Conservation (phyloP, 495 filamentous ascomycete species). For the Talaromyces borbonicus region DNA sequence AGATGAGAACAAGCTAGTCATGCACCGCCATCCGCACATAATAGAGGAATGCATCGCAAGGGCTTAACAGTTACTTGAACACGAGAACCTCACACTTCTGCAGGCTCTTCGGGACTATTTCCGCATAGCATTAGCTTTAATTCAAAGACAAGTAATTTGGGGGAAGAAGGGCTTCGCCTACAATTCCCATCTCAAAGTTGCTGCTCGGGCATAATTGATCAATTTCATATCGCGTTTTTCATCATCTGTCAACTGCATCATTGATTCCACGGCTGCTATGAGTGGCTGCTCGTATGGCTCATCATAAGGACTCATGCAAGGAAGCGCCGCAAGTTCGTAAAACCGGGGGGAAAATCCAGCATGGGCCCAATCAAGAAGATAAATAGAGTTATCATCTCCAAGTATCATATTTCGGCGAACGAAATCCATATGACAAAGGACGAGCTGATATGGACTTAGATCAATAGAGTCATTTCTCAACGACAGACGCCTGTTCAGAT, state of each 20-base stretch:
- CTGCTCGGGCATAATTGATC: conserved; percentile 10
- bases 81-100: conserved; percentile 1
- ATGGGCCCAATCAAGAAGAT: conserved; percentile 13
- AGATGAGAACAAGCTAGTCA: too few relatives aligned
- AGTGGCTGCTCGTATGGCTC: conserved; percentile 10
- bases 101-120: conserved; percentile 7
- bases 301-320: conserved; percentile 12
- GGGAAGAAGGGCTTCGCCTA: conserved; percentile 4
- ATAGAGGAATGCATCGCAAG: too few relatives aligned
- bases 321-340: conserved; percentile 12
- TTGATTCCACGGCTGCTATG: conserved; percentile 11
- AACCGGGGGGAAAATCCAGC: conserved; percentile 13
- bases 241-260: conserved; percentile 12
- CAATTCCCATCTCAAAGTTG: conserved; percentile 12
- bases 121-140: conserved; percentile 7
- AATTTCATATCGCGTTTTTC: conserved; percentile 16
- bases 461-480: conserved; percentile 13
- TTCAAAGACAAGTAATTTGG: neutral
- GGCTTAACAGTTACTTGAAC: conserved; percentile 4
- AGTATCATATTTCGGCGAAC: conserved; percentile 13
- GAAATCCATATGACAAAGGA: conserved; percentile 10
- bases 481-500: conserved; percentile 13
- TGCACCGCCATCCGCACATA: too few relatives aligned
- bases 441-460: conserved; percentile 9
- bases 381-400: conserved; percentile 11